These are phyloP conservation scores for Bipolaris sorokiniana DNA, from an alignment of 2,329 filamentous ascomycete genomes.

Conservation along the genomic window DNA sequence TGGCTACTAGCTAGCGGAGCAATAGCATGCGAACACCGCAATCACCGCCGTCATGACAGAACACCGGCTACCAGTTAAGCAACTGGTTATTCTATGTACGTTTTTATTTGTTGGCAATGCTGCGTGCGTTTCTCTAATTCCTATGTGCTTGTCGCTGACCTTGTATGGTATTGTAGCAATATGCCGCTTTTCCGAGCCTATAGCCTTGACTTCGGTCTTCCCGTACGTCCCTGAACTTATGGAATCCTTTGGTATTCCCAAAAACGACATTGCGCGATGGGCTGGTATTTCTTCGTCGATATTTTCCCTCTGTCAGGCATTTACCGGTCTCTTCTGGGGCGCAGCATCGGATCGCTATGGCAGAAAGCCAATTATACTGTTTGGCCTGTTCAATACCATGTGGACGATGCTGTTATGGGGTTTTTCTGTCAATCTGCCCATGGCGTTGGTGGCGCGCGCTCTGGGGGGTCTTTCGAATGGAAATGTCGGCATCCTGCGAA, in stretches of 20 bases:
- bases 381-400: constrained; percentile 81
- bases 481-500: constrained; percentile 83
- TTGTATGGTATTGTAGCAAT: constrained; percentile 66
- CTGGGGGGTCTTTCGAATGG: constrained; percentile 86
- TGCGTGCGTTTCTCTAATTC: not conserved
- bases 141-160: constrained; percentile 10
- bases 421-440: constrained; percentile 75
- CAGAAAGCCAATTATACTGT: constrained; percentile 81
- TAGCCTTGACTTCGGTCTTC: constrained; percentile 91
- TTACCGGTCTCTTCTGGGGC: constrained; percentile 90
- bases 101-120: not conserved
- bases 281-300: constrained; percentile 86
- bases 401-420: constrained; percentile 81
- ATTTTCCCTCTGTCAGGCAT: constrained; percentile 77
- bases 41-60: constrained; percentile 41
- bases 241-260: constrained; percentile 48
- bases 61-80: constrained; percentile 48
- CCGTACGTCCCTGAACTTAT: constrained; percentile 78
- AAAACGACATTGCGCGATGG: constrained; percentile 62
- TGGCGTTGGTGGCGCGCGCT: constrained; percentile 79
- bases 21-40: constrained; percentile 16
- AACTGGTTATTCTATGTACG: constrained; percentile 50
- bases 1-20: not conserved
- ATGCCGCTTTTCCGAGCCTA: constrained; percentile 89
- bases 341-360: constrained; percentile 80